Percentiles rank a stretch among this genome's conserved stretches.
Conservation (phyloP, 2,329 filamentous ascomycete species). For the Microdochium trichocladiopsis region DNA sequence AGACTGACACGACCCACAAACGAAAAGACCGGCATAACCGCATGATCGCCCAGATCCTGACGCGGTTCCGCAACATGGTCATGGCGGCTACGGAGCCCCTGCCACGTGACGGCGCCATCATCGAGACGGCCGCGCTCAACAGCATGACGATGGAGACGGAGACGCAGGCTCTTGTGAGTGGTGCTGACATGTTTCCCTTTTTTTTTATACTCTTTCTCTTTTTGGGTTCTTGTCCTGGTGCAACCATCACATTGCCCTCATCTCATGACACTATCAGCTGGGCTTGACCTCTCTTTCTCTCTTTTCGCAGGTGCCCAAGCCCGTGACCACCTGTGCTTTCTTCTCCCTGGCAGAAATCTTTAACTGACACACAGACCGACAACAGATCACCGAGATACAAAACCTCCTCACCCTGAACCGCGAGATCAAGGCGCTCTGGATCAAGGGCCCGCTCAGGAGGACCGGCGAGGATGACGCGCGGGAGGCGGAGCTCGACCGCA, state of each 20-base stretch:
- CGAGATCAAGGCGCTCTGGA: slow-evolving; percentile 42
- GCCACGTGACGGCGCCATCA: slow-evolving; percentile 18
- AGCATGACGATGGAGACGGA: slow-evolving; percentile 31
- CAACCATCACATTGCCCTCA: not conserved
- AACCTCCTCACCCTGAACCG: slow-evolving; percentile 38
- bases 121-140: slow-evolving; percentile 30
- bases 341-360: too few species aligned
- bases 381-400: slow-evolving; percentile 31
- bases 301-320: too few species aligned
- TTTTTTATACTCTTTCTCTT: not conserved
- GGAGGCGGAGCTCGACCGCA: slow-evolving; percentile 8
- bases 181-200: too few species aligned
- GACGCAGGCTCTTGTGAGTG: slow-evolving; percentile 25
- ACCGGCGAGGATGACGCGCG: slow-evolving; percentile 30
- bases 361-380: not conserved
- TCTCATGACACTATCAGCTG: not conserved
- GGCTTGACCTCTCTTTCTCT: not conserved
- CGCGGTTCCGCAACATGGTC: slow-evolving; percentile 36
- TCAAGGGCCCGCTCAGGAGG: slow-evolving; percentile 36
- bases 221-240: not conserved
- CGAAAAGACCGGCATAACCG: slow-evolving; percentile 35
- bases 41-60: slow-evolving; percentile 35
- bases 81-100: slow-evolving; percentile 25
- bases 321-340: too few species aligned
- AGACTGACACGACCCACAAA: not conserved